These are phyloP conservation scores for Arxiozyma heterogenica DNA, from an alignment of 1,139 yeast species.

Conservation along the genomic window DNA sequence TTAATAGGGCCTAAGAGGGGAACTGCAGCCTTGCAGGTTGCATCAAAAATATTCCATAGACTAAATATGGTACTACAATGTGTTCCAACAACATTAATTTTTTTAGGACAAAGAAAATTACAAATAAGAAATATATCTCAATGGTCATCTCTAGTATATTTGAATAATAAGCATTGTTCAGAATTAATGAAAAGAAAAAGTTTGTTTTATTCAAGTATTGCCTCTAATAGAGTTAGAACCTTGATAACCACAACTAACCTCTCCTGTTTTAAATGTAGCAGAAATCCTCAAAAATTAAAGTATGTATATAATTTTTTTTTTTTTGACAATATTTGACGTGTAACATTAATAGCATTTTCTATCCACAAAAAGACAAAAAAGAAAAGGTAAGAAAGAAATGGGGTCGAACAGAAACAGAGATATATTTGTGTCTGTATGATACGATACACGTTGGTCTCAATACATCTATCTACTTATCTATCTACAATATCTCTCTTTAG, in stretches of 20 bases:
- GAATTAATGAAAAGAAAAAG: background rate
- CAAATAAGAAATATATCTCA: background rate
- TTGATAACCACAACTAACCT: constrained; percentile 11
- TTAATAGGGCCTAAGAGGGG: background rate
- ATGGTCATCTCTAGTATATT: background rate
- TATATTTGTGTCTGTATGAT: background rate
- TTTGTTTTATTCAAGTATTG: background rate
- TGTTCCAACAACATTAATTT: background rate
- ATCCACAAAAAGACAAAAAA: background rate
- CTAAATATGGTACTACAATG: background rate
- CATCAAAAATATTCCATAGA: background rate
- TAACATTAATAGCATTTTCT: background rate
- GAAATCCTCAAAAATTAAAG: constrained; percentile 6
- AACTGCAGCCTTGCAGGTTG: background rate
- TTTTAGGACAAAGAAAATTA: background rate
- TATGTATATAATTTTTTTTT: constrained; percentile 5
- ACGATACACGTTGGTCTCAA: background rate
- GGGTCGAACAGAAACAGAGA: background rate
- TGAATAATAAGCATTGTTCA: background rate
- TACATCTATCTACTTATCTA: background rate
- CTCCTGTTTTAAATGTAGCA: constrained; percentile 14
- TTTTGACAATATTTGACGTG: background rate
- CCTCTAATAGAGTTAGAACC: background rate
- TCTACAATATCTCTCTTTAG: background rate
- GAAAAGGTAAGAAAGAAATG: background rate